Conservation (phyloP, 2,329 filamentous ascomycete genomes). For the Pezizomycotina sp. region DNA sequence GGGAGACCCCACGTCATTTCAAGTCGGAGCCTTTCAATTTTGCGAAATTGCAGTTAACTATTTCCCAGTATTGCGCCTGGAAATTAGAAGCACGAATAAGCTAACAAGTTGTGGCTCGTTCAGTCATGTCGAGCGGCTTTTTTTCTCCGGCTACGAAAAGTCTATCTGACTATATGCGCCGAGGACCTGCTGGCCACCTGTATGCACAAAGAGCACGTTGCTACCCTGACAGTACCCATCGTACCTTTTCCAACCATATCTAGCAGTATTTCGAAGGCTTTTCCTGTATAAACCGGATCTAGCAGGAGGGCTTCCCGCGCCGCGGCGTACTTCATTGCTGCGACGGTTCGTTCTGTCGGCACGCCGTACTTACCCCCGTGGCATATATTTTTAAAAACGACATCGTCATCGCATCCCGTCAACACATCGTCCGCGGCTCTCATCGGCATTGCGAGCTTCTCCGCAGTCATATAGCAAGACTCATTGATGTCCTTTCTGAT, state of each 20-base stretch:
- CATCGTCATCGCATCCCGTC: slow-evolving; percentile 42
- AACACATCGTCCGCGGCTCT: slow-evolving; percentile 45
- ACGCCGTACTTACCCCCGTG: slow-evolving; percentile 53
- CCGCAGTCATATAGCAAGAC: slow-evolving; percentile 49
- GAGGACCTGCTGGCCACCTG: slow-evolving; percentile 52
- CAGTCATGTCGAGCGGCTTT: no score
- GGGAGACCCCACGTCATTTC: no score
- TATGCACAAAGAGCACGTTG: slow-evolving; percentile 56
- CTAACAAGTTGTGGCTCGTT: no score
- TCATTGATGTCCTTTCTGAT: slow-evolving; percentile 52
- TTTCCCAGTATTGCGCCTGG: no score
- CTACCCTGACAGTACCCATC: slow-evolving; percentile 43
- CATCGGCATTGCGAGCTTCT: slow-evolving; percentile 45
- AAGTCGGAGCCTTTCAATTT: no score
- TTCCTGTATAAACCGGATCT: slow-evolving; percentile 61
- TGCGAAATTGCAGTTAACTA: no score
- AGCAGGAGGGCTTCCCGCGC: slow-evolving; percentile 56
- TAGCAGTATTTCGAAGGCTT: slow-evolving; percentile 56
- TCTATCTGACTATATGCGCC: no score
- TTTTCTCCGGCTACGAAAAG: no score
- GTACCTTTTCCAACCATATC: slow-evolving; percentile 48
- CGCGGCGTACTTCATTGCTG: slow-evolving; percentile 52
- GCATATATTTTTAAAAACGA: slow-evolving; percentile 47
- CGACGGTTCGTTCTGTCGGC: slow-evolving; percentile 47
- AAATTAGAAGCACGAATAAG: no score